phyloP scores from a whole-genome alignment of 768 basidiomycete genomes.

The Hygrophorus pudorinus region DNA sequence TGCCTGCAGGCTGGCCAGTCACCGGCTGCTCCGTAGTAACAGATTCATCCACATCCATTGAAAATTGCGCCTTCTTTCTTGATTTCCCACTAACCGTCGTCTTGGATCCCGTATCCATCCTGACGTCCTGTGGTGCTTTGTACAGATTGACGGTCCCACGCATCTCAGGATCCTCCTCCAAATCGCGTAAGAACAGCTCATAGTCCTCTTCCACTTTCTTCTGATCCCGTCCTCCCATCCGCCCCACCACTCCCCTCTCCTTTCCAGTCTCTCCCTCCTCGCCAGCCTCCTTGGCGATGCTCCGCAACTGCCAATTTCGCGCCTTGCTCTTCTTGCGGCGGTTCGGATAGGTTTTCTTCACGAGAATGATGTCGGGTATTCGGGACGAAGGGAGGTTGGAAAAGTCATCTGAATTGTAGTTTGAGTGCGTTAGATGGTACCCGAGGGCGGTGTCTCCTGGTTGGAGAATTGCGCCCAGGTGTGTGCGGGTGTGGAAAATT shows the following conservation, averaged over 20 bases:
- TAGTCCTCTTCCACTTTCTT: constrained; percentile 96
- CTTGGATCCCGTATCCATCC: constrained; percentile 39
- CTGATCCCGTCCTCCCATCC: constrained; percentile 83
- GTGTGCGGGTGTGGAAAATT: constrained; percentile 94
- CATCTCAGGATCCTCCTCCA: constrained; percentile 94
- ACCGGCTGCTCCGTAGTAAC: constrained; percentile 12
- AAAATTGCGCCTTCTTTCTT: constrained; percentile 39
- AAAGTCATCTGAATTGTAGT: constrained; percentile 90
- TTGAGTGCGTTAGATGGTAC: constrained; percentile 79
- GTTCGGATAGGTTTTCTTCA: constrained; percentile 94
- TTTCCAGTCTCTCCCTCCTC: constrained; percentile 70
- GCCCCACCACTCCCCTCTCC: constrained; percentile 79
- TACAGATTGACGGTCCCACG: constrained; percentile 82
- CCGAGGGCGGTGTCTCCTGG: constrained; percentile 92
- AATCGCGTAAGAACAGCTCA: constrained; percentile 86
- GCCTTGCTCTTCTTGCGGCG: constrained; percentile 82
- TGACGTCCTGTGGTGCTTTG: constrained; percentile 45
- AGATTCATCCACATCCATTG: constrained; percentile 60
- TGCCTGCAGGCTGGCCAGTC: constrained; percentile 17
- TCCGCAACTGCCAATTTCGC: constrained; percentile 80
- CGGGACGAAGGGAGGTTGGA: constrained; percentile 52
- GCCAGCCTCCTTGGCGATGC: constrained; percentile 77
- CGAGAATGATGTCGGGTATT: constrained; percentile 86
- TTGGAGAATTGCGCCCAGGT: constrained; percentile 84
- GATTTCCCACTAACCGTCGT: constrained; percentile 21